Base-by-base conservation (phyloP, 352 stramenopile species). In the Phytophthora quininea region DNA sequence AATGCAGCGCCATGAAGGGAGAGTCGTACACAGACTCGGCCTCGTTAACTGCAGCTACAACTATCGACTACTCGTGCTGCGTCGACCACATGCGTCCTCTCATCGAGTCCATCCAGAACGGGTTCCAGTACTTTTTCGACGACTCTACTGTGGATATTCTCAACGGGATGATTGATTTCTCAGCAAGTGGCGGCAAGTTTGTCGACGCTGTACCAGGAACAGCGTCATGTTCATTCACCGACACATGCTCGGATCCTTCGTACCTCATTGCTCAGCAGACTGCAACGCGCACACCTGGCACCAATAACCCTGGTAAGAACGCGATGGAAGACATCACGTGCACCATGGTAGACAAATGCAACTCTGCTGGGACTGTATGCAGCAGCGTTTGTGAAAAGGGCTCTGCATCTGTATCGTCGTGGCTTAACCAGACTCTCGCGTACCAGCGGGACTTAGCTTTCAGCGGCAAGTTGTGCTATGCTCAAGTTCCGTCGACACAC, bases 401-500 rank as follows among this genome's bases (percentile, higher is more conserved):
- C 3, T 74, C 76, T 2, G 76, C 69, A 1, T 63, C 53, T 1
- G 54, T 80, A 8, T 72, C 69, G 19, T 55, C 66, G 19, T 86
- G 80, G 80, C 64, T 86, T 30, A 67, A 71, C n/a, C 54, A 72
- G 38, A 76, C 77, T 5, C 71, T 89, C 19, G 35, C 54, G 24
- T 89, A 84, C 38, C 75, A 89, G 43, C 77, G 77, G 37, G 71
- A 78, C 19, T 64, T 89, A 32, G 76, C 77, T 0, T 71, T 79
- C 62, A 68, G 43, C 37, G 58, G 69, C 1, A 67, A 74, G 24
- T 46, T 91, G 11, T 91, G 82, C 51, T 78, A 71, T 14, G 67
- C 79, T 10, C 79, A 89, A 53, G 31, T 88, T 6, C 70, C 72
- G 2, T 71, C 74, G 3, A 88, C 80, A 2, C 82, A 91, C 76